Evolutionary conservation across 768 basidiomycete genomes (phyloP), one percentile per base, ranked within the genome.

Genomic region (Pisolithus microcarpus): DNA sequence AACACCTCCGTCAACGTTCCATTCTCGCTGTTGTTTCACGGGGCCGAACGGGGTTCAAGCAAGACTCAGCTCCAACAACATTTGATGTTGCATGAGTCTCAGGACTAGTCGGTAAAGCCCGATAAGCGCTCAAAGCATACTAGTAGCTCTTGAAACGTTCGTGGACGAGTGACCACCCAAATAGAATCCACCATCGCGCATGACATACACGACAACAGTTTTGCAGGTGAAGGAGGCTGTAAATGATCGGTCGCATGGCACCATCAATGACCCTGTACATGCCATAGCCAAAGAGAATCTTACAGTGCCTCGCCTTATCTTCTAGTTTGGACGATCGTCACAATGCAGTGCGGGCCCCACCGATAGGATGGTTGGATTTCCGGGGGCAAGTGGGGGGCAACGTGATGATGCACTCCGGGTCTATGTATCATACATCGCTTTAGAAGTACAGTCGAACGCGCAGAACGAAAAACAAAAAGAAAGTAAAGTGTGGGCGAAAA

Each of bases 371-470:
- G 28, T 19, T 44, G 43, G 15, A 56, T 48, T 38, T 19, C 34
- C 21, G 21, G 21, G 21, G 21, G 21, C n/a, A n/a, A n/a, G n/a
- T n/a, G 21, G 36, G 37, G 43, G 43, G 26, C 26, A 26, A 26
- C 26, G 16, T 16, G 21, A 44, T 23, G 45, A 55, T 50, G 34
- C 48, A 28, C 38, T 58, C 40, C 43, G 36, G 48, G 19, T 53
- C 55, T 56, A 63, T 34, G 34, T 49, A 43, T 54, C 61, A 31
- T 63, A 65, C 63, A 61, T 36, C 53, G 26, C 48, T 24, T 36
- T 57, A 61, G 6, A 68, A 34, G 57, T 66, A 66, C 66, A 65
- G 24, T 56, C 60, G 56, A 59, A 59, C 50, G 46, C 53, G 37
- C 39, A 50, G 56, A 60, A 23, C 26, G 7, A 16, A 9, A 55